Evolutionary conservation across 257 asterid genomes (phyloP).

Genomic region (Plantago ovata): DNA sequence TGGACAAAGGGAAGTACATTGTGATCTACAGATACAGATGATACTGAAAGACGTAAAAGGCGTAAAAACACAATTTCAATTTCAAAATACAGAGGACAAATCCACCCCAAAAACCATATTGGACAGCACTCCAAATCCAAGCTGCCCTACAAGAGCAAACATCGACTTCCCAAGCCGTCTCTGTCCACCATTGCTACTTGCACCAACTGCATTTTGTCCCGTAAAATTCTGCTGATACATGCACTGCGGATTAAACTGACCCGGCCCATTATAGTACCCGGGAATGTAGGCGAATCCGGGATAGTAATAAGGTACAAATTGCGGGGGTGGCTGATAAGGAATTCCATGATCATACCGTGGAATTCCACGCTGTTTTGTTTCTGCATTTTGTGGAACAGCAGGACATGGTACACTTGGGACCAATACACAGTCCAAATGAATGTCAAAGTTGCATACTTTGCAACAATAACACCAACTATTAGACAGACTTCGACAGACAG

Average conservation of each 20-base stretch:
- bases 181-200: neutral
- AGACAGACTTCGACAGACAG: conserved; percentile 26
- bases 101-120: conserved; percentile 42
- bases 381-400: neutral
- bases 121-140: conserved; percentile 38
- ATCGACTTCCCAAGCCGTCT: conserved; percentile 23
- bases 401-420: conserved; percentile 22
- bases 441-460: conserved; percentile 25
- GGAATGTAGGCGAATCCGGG: conserved; percentile 20
- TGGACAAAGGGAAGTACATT: no score
- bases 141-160: conserved; percentile 33
- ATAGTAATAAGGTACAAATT: conserved; percentile 10
- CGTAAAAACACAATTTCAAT: neutral
- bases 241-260: neutral
- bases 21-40: no score
- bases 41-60: no score
- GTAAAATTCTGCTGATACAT: conserved; percentile 24
- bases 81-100: conserved; percentile 14
- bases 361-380: conserved; percentile 20
- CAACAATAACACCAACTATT: conserved; percentile 43
- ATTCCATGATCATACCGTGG: conserved; percentile 23
- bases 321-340: conserved; percentile 27
- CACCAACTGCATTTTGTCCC: conserved; percentile 17
- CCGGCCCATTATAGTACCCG: conserved; percentile 16
- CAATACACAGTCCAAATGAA: conserved; percentile 38